Base-by-base conservation (phyloP, 495 filamentous ascomycete species). In the Evernia prunastri region DNA sequence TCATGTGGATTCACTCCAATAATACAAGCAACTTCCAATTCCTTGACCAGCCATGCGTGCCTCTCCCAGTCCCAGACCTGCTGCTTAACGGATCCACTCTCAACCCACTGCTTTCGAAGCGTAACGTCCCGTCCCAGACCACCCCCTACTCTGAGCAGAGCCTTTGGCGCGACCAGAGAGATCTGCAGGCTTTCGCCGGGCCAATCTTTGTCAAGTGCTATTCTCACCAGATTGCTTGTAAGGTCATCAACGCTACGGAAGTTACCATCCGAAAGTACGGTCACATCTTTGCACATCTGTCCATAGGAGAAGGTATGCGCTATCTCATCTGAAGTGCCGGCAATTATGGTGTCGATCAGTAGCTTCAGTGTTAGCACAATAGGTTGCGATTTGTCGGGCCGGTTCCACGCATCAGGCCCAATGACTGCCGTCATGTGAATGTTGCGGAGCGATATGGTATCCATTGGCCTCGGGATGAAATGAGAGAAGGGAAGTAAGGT, bases 1-100 rank as follows among this genome's bases (percentile, higher is more conserved):
- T 86, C 83, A 64, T 84, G 84, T 18, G 79, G 76, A 56, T 86
- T 84, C 9, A 86, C 79, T 0, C 83, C 83, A 60, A 86, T 75
- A 56, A 86, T 80, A 58, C 76, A 78, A 58, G 63, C 65, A 10
- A 64, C 36, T 39, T 66, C 66, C 36, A 70, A 31, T 0, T 47
- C 49, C 33, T 59, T 60, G 43, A 70, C 58, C 13, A 63, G 57
- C 56, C 63, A 68, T 23, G 58, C 31, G 27, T 60, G 20, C 15
- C 54, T 61, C 27, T 39, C 17, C 8, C 49, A 42, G 13, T 56
- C 18, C 59, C 63, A 62, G 17, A n/a, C 18, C 13, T 33, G 59
- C 33, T 25, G n/a, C 12, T 63, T 25, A 11, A 43, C 58, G 23
- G 27, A 23, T 37, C 20, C 39, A 5, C 56, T 51, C 15, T 43